phyloP scores from a whole-genome alignment of 1,139 yeast species.

The Kazachstania sp. region DNA sequence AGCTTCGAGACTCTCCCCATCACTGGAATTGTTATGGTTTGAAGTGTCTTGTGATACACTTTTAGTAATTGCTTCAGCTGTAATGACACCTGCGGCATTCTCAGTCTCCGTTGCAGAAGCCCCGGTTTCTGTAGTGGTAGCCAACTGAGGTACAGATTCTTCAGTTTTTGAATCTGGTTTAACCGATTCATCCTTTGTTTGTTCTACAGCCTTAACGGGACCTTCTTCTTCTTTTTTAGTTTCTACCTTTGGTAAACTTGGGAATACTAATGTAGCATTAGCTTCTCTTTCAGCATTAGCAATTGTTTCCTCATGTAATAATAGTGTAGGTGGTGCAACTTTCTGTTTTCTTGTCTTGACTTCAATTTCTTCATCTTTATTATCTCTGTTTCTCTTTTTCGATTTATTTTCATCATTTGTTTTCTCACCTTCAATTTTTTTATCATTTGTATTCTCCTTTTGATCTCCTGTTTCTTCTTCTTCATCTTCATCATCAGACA shows the following conservation, averaged over 20 bases:
- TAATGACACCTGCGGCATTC: background rate
- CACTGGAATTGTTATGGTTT: constrained; percentile 19
- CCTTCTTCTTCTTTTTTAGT: background rate
- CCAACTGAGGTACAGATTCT: background rate
- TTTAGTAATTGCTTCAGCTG: background rate
- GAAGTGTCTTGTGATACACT: background rate
- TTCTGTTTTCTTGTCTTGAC: constrained; percentile 17
- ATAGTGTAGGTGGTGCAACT: constrained; percentile 28
- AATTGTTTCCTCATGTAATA: constrained; percentile 25
- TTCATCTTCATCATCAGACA: constrained; percentile 8
- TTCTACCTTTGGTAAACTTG: constrained; percentile 9
- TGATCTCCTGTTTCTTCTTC: constrained; percentile 3
- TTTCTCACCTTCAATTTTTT: background rate
- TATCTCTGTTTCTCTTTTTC: constrained; percentile 10
- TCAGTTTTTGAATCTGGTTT: background rate
- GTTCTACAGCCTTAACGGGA: background rate
- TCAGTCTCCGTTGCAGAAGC: background rate
- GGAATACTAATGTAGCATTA: constrained; percentile 26
- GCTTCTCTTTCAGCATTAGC: constrained; percentile 26
- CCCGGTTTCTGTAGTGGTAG: background rate
- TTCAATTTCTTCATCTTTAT: constrained; percentile 10
- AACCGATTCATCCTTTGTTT: background rate
- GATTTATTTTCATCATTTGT: constrained; percentile 3
- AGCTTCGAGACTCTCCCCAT: constrained; percentile 28
- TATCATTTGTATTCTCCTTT: constrained; percentile 1